phyloP scores from a whole-genome alignment of 148 eudicot species.

The Camellia japonica region DNA sequence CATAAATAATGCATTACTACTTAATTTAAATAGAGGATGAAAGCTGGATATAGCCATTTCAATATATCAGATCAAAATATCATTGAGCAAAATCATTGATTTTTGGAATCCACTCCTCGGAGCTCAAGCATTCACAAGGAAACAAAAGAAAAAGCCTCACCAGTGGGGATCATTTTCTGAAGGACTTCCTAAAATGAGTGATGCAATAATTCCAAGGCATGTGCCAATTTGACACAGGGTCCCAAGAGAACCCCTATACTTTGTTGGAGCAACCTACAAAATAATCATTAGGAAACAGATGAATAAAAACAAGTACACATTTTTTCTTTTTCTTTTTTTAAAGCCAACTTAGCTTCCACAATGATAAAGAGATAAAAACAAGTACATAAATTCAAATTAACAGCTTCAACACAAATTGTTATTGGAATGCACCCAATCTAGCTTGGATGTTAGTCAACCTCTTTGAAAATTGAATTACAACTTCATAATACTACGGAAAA shows the following conservation, averaged over 20 bases:
- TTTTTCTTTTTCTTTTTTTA: no score
- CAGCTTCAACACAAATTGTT: background rate
- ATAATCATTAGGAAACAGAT: conserved; percentile 1
- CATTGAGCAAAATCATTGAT: background rate
- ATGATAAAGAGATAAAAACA: no score
- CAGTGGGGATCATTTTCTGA: conserved; percentile 74
- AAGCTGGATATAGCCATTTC: background rate
- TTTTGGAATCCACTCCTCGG: background rate
- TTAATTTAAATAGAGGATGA: background rate
- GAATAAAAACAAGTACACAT: background rate
- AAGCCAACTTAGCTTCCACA: no score
- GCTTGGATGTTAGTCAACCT: background rate
- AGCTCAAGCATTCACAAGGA: background rate
- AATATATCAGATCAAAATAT: background rate
- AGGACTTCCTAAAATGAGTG: conserved; percentile 59
- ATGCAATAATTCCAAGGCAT: conserved; percentile 76
- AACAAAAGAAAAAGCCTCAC: conserved; percentile 33
- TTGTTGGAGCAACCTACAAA: conserved; percentile 74
- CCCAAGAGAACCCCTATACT: conserved; percentile 78
- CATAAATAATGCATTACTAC: no score
- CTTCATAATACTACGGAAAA: background rate
- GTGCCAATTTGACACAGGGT: conserved; percentile 79
- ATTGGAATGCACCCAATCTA: conserved; percentile 10
- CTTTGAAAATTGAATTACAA: conserved; percentile 3
- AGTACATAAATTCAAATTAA: background rate